A percentile compares a stretch with the other conserved stretches of the same genome.
phyloP scores from a whole-genome alignment of 257 asterid species.

The Solanum corneliomulleri region DNA sequence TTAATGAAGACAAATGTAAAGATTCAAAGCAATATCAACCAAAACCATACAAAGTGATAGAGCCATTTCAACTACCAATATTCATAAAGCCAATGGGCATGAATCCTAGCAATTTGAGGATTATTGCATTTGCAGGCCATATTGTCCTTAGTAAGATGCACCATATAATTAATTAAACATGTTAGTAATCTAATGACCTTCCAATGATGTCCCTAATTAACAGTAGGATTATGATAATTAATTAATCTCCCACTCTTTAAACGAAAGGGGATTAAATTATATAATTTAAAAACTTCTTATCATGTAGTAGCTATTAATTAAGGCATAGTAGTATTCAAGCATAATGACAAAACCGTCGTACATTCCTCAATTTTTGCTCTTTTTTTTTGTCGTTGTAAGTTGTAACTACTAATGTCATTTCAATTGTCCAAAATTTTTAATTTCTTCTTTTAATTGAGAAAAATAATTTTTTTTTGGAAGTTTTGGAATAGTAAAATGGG shows the following conservation, averaged over 20 bases:
- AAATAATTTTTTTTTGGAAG: neutral
- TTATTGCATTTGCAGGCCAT: neutral
- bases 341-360: neutral
- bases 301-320: neutral
- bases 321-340: neutral
- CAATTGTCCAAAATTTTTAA: neutral
- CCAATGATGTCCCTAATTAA: neutral
- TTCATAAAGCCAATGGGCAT: neutral
- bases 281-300: neutral
- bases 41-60: neutral
- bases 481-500: neutral
- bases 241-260: neutral
- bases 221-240: neutral
- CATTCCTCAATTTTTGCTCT: neutral
- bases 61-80: neutral
- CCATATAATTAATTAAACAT: neutral
- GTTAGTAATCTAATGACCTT: neutral
- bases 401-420: neutral
- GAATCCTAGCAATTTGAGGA: neutral
- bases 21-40: neutral
- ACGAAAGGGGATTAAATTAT: neutral
- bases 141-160: neutral
- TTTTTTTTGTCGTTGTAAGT: neutral
- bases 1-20: conserved; percentile 1
- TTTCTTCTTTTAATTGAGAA: neutral